Conservation (phyloP, 441 rosid genomes). For the Flueggea neowawraea region DNA sequence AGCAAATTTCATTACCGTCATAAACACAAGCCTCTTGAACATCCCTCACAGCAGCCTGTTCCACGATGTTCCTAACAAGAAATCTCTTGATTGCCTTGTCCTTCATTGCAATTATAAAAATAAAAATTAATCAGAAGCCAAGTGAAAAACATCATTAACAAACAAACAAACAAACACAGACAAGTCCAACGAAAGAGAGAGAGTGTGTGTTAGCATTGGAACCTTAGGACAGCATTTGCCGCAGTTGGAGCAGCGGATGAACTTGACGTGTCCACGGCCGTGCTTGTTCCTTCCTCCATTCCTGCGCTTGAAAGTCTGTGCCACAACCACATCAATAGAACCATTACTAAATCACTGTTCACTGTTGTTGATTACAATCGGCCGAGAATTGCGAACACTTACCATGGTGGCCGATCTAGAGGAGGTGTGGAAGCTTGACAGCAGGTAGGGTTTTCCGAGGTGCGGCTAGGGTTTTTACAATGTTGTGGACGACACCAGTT, state of each 20-base stretch:
- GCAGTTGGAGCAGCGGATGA: conserved; percentile 96
- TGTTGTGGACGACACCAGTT: no score
- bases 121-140: no score
- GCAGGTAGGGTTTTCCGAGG: no score
- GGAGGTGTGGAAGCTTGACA: no score
- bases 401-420: no score
- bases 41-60: conserved; percentile 95
- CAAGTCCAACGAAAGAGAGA: neutral
- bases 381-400: no score
- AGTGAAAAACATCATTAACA: neutral
- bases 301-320: conserved; percentile 91
- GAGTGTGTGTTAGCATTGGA: neutral
- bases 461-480: no score
- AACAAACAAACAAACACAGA: no score
- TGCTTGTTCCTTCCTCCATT: conserved; percentile 98
- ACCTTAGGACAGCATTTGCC: conserved; percentile 98
- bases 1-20: conserved; percentile 37
- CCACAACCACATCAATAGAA: neutral
- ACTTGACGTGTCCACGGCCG: conserved; percentile 91
- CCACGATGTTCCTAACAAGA: conserved; percentile 91
- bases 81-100: conserved; percentile 96
- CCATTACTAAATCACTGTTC: no score
- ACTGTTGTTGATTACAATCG: no score
- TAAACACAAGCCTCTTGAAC: conserved; percentile 91
- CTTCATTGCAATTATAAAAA: conserved; percentile 16